Base-by-base conservation (phyloP, 2,329 filamentous ascomycete genomes). In the Aureobasidium sp. region DNA sequence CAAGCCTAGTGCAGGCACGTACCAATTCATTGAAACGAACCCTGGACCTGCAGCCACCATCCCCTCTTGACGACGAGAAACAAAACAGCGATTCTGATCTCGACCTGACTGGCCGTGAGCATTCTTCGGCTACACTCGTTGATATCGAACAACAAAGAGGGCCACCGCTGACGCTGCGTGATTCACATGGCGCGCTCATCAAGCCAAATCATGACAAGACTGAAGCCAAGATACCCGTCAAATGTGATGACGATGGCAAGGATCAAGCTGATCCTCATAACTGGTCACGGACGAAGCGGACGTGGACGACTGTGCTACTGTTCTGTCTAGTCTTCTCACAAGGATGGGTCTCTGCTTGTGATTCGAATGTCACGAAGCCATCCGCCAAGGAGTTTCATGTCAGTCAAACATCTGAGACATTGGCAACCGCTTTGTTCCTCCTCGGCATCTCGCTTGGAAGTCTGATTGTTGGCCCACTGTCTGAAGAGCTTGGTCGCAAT, bases 401-500 rank as follows among this genome's bases (percentile, higher is more conserved):
- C 37, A 42, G 36, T n/a, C 37, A 61, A 14, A 53, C 49, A 5
- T 25, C 58, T 3, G 58, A 61, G 29, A 42, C 58, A 10, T 27
- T 61, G 29, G 58, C 58, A 1, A 61, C 58, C 2, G 58, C 58
- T 30, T 10, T 61, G 5, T 61, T 51, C 16, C 47, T 61, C 10
- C 34, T 61, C 2, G 58, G 58, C 9, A 42, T 61, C 11, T 47
- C 47, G 5, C 11, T 37, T 14, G 58, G 58, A 16, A 53, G 47
- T 25, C 48, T 53, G 1, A 29, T 53, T 13, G 47, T 45, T n/a
- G 49, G 58, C 4, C 58, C 58, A 1, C 14, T 61, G 2, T 61
- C 58, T 7, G 58, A 61, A 45, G 47, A 51, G 37, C 37, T 61
- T 13, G 58, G 58, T 30, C 58, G 58, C 9, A 51, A 53, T 16